Percentiles rank a stretch among this genome's conserved stretches.
These are phyloP conservation scores for Aspergillus aculeatinus DNA, from an alignment of 2,329 filamentous ascomycete genomes.

Conservation along the genomic window DNA sequence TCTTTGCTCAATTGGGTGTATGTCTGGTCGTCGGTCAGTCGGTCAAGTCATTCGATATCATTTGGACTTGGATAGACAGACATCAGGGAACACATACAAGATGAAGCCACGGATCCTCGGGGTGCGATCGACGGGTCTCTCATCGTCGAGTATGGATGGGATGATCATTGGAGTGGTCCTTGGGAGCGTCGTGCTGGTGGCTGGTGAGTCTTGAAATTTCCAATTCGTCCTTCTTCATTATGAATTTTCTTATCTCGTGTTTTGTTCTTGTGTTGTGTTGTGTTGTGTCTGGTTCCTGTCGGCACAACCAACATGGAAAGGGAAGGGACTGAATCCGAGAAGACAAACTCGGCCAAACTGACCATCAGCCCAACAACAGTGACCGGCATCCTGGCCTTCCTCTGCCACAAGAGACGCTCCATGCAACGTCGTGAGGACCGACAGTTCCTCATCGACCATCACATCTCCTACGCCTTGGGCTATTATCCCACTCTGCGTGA, in stretches of 20 bases:
- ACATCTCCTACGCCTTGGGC: neutral
- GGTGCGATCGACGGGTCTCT: neutral
- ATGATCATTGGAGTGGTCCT: conserved; percentile 33
- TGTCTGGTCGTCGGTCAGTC: neutral
- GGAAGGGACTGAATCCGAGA: no score
- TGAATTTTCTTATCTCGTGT: neutral
- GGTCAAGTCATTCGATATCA: neutral
- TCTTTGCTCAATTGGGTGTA: neutral
- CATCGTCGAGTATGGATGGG: conserved; percentile 7
- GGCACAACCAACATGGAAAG: no score
- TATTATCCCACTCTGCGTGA: neutral
- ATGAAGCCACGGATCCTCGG: neutral
- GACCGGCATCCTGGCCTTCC: conserved; percentile 24
- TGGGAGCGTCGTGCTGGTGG: conserved; percentile 25
- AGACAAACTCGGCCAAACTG: neutral
- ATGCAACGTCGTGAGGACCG: conserved; percentile 24
- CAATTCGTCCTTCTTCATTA: neutral
- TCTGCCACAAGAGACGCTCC: conserved; percentile 26
- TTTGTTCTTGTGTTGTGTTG: neutral
- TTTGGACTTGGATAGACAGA: neutral
- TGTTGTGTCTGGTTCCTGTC: no score
- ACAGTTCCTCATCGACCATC: conserved; percentile 13
- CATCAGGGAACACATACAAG: neutral
- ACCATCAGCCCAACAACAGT: conserved; percentile 18
- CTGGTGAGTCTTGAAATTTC: conserved; percentile 21